These are phyloP conservation scores for Sphaerulina populicola DNA, from an alignment of 2,329 filamentous ascomycete species.

Conservation along the genomic window DNA sequence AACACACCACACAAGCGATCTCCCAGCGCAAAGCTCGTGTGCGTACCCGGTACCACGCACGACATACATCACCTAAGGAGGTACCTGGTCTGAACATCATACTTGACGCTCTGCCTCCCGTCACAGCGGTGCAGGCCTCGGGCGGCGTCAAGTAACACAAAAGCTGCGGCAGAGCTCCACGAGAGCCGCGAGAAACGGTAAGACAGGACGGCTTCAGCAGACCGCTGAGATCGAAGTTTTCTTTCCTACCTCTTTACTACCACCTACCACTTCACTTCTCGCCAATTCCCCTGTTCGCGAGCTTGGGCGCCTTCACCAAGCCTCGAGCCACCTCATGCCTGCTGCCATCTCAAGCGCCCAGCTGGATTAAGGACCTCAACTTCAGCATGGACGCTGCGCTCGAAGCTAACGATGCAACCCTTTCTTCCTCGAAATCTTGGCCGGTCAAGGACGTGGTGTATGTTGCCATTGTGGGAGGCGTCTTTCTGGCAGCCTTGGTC, in stretches of 20 bases:
- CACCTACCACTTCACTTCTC: neutral
- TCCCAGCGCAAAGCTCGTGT: neutral
- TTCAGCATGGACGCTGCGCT: constrained; percentile 10
- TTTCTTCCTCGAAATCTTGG: constrained; percentile 22
- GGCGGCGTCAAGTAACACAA: constrained; percentile 7
- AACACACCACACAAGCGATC: neutral
- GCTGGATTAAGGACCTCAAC: neutral
- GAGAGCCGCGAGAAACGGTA: constrained; percentile 4
- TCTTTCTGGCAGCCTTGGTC: constrained; percentile 76
- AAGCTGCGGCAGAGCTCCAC: constrained; percentile 9
- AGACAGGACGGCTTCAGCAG: neutral
- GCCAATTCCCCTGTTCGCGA: neutral
- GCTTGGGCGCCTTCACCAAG: neutral
- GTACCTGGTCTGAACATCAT: too few species aligned
- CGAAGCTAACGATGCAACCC: constrained; percentile 9
- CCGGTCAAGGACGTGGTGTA: constrained; percentile 63
- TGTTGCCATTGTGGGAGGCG: constrained; percentile 65
- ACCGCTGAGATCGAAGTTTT: constrained; percentile 3
- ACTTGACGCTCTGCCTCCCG: constrained; percentile 38
- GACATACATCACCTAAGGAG: too few species aligned
- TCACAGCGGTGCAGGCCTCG: neutral
- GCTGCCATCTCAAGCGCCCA: neutral
- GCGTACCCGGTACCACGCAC: neutral
- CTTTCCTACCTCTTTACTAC: neutral
- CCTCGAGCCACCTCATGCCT: neutral